These are phyloP conservation scores for Lichtheimia corymbifera DNA, from an alignment of 371 early-diverging fungal species.

Conservation along the genomic window DNA sequence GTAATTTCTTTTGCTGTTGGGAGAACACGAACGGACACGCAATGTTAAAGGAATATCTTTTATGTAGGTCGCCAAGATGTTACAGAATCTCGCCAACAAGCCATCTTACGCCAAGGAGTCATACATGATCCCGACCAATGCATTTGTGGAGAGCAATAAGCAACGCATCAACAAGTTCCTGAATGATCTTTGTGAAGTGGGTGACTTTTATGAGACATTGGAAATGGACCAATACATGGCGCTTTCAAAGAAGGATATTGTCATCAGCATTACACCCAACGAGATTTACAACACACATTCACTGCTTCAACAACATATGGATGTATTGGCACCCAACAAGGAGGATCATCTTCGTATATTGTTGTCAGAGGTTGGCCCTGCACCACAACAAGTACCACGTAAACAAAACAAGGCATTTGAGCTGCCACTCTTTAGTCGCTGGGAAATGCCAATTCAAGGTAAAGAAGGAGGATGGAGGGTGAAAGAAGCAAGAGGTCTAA, in stretches of 20 bases:
- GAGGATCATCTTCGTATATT: constrained; percentile 76
- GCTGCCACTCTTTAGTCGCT: constrained; percentile 80
- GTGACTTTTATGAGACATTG: constrained; percentile 89
- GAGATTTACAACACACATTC: constrained; percentile 90
- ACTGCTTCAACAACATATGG: constrained; percentile 77
- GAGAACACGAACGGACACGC: background rate
- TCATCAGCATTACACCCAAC: constrained; percentile 84
- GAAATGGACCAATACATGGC: constrained; percentile 97
- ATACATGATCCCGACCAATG: constrained; percentile 85
- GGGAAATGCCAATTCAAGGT: constrained; percentile 86
- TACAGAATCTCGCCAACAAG: constrained; percentile 93
- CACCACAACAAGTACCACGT: constrained; percentile 79
- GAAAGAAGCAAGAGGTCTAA: background rate
- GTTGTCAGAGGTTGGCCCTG: constrained; percentile 74
- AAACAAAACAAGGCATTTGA: constrained; percentile 79
- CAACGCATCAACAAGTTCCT: constrained; percentile 79
- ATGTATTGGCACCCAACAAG: constrained; percentile 73
- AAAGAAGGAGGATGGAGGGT: background rate
- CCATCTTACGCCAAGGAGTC: constrained; percentile 86
- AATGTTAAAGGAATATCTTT: background rate
- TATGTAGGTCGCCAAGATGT: constrained; percentile 77
- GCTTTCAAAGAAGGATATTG: constrained; percentile 83
- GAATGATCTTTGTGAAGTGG: constrained; percentile 87
- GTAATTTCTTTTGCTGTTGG: constrained; percentile 5
- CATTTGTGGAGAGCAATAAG: constrained; percentile 86